phyloP scores from a whole-genome alignment of 768 basidiomycete species.

The Amanita thiersii region DNA sequence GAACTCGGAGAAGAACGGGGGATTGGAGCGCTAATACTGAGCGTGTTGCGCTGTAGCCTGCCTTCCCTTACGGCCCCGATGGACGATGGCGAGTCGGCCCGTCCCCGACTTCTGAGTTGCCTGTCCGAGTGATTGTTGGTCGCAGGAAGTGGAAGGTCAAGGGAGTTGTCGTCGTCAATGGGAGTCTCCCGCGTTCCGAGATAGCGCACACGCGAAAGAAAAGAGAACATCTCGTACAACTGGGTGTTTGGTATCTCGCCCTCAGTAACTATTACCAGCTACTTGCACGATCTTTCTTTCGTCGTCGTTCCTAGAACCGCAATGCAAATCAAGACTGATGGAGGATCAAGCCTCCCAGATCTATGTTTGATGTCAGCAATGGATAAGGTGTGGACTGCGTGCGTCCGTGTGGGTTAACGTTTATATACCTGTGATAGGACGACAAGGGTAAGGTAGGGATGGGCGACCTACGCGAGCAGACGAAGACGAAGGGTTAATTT shows the following conservation, averaged over 20 bases:
- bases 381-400: not conserved
- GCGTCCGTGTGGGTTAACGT: not conserved
- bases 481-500: constrained; percentile 3
- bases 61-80: constrained; percentile 14
- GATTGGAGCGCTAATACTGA: constrained; percentile 27
- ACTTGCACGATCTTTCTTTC: too few relatives aligned
- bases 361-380: too few relatives aligned
- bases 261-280: too few relatives aligned
- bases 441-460: not conserved
- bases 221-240: constrained; percentile 6
- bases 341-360: too few relatives aligned
- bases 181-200: not conserved
- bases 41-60: constrained; percentile 12
- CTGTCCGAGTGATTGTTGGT: constrained; percentile 3
- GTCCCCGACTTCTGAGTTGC: not conserved
- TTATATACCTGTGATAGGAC: constrained; percentile 1
- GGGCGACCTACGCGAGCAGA: constrained; percentile 1
- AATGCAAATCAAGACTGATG: too few relatives aligned
- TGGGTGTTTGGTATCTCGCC: too few relatives aligned
- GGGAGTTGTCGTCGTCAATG: not conserved
- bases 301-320: too few relatives aligned
- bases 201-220: constrained; percentile 7
- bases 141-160: constrained; percentile 1
- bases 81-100: constrained; percentile 17
- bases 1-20: constrained; percentile 22